Conservation (phyloP, 2,329 filamentous ascomycete species). For the Dactylonectria macrodidyma region DNA sequence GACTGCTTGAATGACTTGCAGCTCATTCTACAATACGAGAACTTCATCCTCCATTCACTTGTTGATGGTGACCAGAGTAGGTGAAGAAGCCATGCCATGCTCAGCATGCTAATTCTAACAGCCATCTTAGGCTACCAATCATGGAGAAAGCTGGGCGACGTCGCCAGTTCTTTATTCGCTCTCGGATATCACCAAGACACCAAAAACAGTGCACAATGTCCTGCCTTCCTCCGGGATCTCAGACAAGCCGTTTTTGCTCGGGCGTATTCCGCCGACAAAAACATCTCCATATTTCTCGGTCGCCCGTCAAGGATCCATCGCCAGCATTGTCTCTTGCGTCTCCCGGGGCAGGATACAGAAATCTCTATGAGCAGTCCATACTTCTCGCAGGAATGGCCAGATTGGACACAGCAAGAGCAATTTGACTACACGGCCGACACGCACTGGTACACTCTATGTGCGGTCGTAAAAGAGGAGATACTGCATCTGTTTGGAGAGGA, state of each 20-base stretch:
- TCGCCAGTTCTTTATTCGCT: constrained; percentile 62
- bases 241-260: constrained; percentile 58
- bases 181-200: constrained; percentile 62
- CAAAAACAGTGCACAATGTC: constrained; percentile 37
- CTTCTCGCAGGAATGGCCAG: constrained; percentile 20
- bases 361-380: not conserved
- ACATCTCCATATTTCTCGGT: constrained; percentile 64
- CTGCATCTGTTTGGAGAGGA: constrained; percentile 22
- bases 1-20: constrained; percentile 61
- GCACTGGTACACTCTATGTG: constrained; percentile 27
- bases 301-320: constrained; percentile 62
- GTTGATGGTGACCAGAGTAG: constrained; percentile 61
- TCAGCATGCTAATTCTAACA: not conserved
- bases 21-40: constrained; percentile 61
- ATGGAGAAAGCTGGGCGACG: constrained; percentile 63
- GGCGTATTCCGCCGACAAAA: constrained; percentile 63
- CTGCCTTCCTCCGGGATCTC: constrained; percentile 58
- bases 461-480: constrained; percentile 34
- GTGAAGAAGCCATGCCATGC: constrained; percentile 7
- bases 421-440: constrained; percentile 25
- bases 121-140: constrained; percentile 58
- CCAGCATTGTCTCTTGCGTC: constrained; percentile 57
- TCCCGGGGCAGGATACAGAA: constrained; percentile 21
- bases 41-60: constrained; percentile 61
- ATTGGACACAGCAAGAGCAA: constrained; percentile 8